Percentiles rank a stretch among this genome's conserved stretches.
phyloP scores from a whole-genome alignment of 2,329 filamentous ascomycete species.

The Aotearoamyces nothofagi region DNA sequence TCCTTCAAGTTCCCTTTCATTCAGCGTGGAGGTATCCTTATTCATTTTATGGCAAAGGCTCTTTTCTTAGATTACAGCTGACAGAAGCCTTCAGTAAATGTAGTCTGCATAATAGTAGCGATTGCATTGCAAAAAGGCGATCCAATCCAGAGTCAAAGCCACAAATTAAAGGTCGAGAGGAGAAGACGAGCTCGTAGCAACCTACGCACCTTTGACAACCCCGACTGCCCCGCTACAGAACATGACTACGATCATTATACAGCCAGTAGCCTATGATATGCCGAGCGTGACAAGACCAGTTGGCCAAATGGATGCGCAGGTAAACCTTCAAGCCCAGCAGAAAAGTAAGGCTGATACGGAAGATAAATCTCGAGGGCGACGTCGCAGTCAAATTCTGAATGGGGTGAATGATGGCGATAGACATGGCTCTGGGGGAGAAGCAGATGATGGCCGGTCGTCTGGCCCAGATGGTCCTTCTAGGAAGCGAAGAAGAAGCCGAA shows the following conservation, averaged over 20 bases:
- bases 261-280: neutral
- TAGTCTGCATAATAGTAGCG: too few species aligned
- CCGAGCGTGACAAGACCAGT: conserved; percentile 2
- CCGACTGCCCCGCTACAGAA: neutral
- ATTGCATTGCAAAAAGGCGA: too few species aligned
- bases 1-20: too few species aligned
- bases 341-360: conserved; percentile 12
- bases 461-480: conserved; percentile 19
- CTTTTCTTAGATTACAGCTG: too few species aligned
- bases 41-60: too few species aligned
- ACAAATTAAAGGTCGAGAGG: too few species aligned
- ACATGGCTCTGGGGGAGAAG: conserved; percentile 13
- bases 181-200: neutral
- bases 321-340: conserved; percentile 11
- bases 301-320: conserved; percentile 13
- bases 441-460: conserved; percentile 16
- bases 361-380: conserved; percentile 17
- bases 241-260: conserved; percentile 17
- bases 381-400: conserved; percentile 14
- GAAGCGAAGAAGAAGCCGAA: conserved; percentile 56
- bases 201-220: too few species aligned
- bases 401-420: conserved; percentile 11
- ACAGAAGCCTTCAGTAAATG: neutral
- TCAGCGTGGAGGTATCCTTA: too few species aligned
- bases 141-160: too few species aligned